Evolutionary conservation across 495 filamentous ascomycete species (phyloP), one percentile per base, ranked within the genome.

Genomic region (Hypoxylon perforatum): DNA sequence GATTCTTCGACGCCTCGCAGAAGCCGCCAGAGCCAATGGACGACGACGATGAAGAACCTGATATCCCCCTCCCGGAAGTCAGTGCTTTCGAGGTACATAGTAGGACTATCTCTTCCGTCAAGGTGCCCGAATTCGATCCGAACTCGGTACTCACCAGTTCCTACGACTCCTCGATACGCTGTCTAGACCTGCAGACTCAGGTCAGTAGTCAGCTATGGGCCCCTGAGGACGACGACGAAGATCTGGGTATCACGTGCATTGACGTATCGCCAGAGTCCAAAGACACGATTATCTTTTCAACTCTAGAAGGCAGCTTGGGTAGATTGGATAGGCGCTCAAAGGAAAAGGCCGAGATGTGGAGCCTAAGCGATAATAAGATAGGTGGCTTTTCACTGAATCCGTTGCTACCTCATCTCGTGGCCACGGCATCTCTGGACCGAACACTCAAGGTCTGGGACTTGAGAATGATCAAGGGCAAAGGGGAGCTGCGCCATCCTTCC

Each of bases 101-200:
- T 0, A 88, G 94, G 39, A 97, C 96, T 1, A 97, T 99, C 51
- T 86, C 89, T 17, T 85, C 89, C 1, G 92, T 98, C 76, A 85
- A 89, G 36, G 89, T 98, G 68, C 85, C 90, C 11, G 86, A 89
- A 0, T 80, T 83, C 38, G 90, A 95, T 68, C 82, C 84, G 0
- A 88, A 88, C 61, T 87, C 88, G 0, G 80, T 98, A 23, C 95
- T 90, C 69, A 91, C 94, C 0, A 86, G 89, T 15, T 97, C 93
- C n/a, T 98, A 98, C 73, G 95, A 99, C 78, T 94, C 92, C 42
- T 93, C 91, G 0, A 91, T 99, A 68, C 90, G 96, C 2, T 91
- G 90, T 61, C 81, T 98, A 45, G 93, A 98, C 72, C 80, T 99
- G 0, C 85, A 88, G 44, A 91, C 91, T 70, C 91, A 89, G 11